phyloP scores from a whole-genome alignment of 352 stramenopile species.

The Phytophthora idaei region DNA sequence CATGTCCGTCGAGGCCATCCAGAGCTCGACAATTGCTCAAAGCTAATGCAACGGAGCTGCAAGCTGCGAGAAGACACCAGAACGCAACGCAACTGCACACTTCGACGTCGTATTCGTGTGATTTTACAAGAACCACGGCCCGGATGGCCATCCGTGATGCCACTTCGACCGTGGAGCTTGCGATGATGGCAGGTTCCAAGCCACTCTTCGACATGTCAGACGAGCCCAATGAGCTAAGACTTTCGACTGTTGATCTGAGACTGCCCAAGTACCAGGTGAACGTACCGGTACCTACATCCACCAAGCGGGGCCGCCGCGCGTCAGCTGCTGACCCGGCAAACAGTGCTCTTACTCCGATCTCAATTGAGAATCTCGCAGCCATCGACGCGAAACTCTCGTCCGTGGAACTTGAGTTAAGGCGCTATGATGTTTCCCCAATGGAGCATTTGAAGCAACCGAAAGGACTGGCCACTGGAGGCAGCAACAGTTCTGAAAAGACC shows the following conservation, averaged over 20 bases:
- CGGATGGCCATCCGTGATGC: slow-evolving; percentile 6
- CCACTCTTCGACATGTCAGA: slow-evolving; percentile 19
- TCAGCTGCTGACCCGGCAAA: slow-evolving; percentile 10
- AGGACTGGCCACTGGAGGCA: not conserved
- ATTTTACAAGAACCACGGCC: slow-evolving; percentile 18
- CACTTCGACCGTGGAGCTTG: slow-evolving; percentile 12
- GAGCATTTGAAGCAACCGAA: too few species aligned
- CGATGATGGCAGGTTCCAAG: slow-evolving; percentile 9
- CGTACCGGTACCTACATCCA: not conserved
- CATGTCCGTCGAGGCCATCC: not conserved
- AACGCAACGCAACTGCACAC: slow-evolving; percentile 20
- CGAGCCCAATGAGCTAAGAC: slow-evolving; percentile 7
- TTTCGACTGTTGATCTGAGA: slow-evolving; percentile 25
- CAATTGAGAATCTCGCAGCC: slow-evolving; percentile 18
- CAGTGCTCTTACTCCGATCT: slow-evolving; percentile 23
- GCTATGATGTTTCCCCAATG: slow-evolving; percentile 9
- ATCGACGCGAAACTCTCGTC: slow-evolving; percentile 32
- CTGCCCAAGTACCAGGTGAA: slow-evolving; percentile 28
- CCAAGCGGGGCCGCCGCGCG: slow-evolving; percentile 19
- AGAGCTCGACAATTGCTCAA: slow-evolving; percentile 22
- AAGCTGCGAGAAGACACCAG: slow-evolving; percentile 4
- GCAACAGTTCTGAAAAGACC: not conserved
- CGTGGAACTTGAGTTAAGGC: slow-evolving; percentile 24
- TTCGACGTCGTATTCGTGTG: slow-evolving; percentile 12
- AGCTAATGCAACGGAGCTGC: slow-evolving; percentile 17